phyloP scores from a whole-genome alignment of 192 early-diverging fungal genomes.

The Entrophospora sp. region DNA sequence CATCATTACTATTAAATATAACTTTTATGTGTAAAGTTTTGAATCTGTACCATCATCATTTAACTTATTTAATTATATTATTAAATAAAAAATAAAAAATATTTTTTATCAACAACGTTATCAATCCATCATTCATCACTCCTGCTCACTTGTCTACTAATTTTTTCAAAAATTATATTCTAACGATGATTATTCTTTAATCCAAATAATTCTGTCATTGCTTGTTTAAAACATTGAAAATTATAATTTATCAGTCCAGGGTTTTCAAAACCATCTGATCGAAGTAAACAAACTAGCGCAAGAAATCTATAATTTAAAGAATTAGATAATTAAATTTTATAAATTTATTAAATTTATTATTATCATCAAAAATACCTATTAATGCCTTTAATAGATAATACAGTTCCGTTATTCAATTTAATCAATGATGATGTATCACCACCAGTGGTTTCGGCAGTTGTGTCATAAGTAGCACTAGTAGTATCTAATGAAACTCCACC shows the following conservation, averaged over 20 bases:
- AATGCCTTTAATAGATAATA: slow-evolving; percentile 67
- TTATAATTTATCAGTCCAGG: slow-evolving; percentile 82
- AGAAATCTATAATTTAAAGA: slow-evolving; percentile 40
- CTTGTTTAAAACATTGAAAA: slow-evolving; percentile 72
- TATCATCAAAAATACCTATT: slow-evolving; percentile 45
- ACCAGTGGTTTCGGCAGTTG: slow-evolving; percentile 24
- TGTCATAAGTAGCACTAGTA: slow-evolving; percentile 24
- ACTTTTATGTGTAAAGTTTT: too few species aligned
- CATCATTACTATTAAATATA: too few species aligned
- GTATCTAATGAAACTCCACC: too few species aligned
- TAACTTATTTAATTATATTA: too few species aligned
- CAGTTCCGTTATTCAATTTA: slow-evolving; percentile 67
- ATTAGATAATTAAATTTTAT: background rate
- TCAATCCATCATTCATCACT: too few species aligned
- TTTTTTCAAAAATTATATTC: too few species aligned
- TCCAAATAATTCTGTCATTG: slow-evolving; percentile 72
- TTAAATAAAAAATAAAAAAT: too few species aligned
- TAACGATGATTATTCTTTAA: too few species aligned
- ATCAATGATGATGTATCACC: slow-evolving; percentile 67
- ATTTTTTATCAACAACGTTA: too few species aligned
- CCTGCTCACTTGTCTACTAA: too few species aligned
- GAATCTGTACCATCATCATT: too few species aligned
- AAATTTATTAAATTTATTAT: background rate
- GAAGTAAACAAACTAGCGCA: slow-evolving; percentile 66
- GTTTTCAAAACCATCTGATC: slow-evolving; percentile 77